phyloP scores from a whole-genome alignment of 176 grass and related monocot species.

The Zoysia pacifica region DNA sequence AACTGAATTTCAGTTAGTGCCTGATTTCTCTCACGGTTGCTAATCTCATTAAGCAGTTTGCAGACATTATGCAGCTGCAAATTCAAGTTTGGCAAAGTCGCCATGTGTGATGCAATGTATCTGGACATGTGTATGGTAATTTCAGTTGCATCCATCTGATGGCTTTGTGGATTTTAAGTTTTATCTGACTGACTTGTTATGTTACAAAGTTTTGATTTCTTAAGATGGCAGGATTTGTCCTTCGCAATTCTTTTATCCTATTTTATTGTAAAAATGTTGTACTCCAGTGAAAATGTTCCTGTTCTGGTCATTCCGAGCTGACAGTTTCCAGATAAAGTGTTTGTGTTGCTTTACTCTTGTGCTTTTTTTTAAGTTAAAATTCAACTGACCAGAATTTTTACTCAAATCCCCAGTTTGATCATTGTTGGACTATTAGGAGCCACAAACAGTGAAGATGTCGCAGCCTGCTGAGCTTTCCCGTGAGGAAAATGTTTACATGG shows the following conservation, averaged over 20 bases:
- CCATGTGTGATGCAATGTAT: not conserved
- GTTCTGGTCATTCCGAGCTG: not conserved
- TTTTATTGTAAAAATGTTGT: not conserved
- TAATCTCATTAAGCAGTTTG: not conserved
- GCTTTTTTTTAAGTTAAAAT: not conserved
- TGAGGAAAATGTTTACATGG: conserved; percentile 57
- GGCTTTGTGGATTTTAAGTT: not conserved
- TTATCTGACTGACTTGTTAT: not conserved
- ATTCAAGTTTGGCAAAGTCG: not conserved
- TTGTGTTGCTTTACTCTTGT: not conserved
- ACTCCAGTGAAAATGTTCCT: not conserved
- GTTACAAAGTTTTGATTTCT: not conserved
- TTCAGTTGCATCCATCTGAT: not conserved
- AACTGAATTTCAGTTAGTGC: not conserved
- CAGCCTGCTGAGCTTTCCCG: conserved; percentile 52
- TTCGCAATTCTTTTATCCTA: not conserved
- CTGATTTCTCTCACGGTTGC: not conserved
- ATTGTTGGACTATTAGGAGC: not conserved
- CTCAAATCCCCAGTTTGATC: conserved; percentile 23
- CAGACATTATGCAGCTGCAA: not conserved
- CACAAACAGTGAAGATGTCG: conserved; percentile 38
- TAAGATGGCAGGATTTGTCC: not conserved
- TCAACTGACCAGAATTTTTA: conserved; percentile 15
- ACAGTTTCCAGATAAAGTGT: not conserved
- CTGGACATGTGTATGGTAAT: not conserved